A percentile compares a stretch with the other conserved stretches of the same genome.
Conservation (phyloP, 225 moss, liverwort and hornwort genomes). For the Bryum argenteum region DNA sequence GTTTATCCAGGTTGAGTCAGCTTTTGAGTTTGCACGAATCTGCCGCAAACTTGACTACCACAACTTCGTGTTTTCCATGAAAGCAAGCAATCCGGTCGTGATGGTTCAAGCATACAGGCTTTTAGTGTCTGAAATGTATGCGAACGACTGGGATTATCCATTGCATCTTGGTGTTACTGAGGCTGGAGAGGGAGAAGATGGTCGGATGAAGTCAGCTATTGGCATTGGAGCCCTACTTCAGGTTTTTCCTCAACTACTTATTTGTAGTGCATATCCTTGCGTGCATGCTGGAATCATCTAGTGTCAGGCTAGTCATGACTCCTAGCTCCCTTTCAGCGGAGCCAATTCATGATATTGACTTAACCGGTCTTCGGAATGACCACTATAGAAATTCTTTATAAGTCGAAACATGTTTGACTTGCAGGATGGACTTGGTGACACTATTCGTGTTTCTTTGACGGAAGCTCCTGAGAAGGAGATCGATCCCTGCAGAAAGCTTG, state of each 20-base stretch:
- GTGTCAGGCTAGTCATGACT: conserved; percentile 4
- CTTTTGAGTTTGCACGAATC: conserved; percentile 94
- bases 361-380: conserved; percentile 1
- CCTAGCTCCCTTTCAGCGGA: neutral
- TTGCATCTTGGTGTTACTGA: conserved; percentile 98
- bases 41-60: conserved; percentile 92
- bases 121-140: conserved; percentile 92
- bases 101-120: conserved; percentile 99
- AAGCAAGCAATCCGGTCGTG: conserved; percentile 98
- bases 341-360: neutral
- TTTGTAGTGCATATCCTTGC: conserved; percentile 4
- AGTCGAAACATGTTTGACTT: conserved; percentile 16
- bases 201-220: conserved; percentile 99
- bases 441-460: conserved; percentile 94
- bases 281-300: conserved; percentile 8
- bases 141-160: conserved; percentile 95
- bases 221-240: conserved; percentile 95
- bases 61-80: conserved; percentile 98
- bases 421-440: conserved; percentile 98
- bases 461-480: conserved; percentile 98
- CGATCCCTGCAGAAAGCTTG: conserved; percentile 91
- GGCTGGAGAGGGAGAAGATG: conserved; percentile 99
- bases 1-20: conserved; percentile 82
- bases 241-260: conserved; percentile 42
- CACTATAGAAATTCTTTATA: neutral